Conservation (phyloP, 2,329 filamentous ascomycete genomes). For the Chaetomium strumarium region DNA sequence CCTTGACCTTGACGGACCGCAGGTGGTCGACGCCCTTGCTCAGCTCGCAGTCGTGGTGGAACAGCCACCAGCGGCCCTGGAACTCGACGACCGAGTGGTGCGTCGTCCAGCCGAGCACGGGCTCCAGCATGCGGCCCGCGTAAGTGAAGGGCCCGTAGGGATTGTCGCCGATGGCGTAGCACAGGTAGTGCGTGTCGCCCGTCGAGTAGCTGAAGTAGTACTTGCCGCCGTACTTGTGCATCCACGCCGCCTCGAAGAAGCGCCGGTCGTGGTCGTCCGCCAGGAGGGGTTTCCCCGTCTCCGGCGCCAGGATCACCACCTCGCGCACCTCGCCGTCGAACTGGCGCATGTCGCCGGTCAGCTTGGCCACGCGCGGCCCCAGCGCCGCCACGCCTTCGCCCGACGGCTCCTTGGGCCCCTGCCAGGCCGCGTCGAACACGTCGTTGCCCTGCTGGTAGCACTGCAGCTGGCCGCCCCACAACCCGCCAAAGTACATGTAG, state of each 20-base stretch:
- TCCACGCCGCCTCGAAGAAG: conserved; percentile 78
- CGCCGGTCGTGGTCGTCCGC: conserved; percentile 66
- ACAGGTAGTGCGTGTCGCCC: conserved; percentile 69
- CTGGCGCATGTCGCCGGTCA: conserved; percentile 59
- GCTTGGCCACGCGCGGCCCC: conserved; percentile 58
- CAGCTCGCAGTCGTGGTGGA: conserved; percentile 68
- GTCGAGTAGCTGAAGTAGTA: conserved; percentile 78
- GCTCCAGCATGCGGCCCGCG: conserved; percentile 64
- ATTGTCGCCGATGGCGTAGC: conserved; percentile 58
- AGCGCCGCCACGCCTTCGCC: conserved; percentile 53
- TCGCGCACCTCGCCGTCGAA: conserved; percentile 53
- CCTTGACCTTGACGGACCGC: conserved; percentile 66
- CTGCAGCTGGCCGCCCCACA: conserved; percentile 77
- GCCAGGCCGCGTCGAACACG: conserved; percentile 49
- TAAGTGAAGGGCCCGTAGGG: conserved; percentile 71
- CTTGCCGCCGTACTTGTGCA: conserved; percentile 63
- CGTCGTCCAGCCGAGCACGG: conserved; percentile 74
- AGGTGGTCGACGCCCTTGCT: conserved; percentile 65
- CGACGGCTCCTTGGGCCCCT: conserved; percentile 53
- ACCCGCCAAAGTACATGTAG: conserved; percentile 70
- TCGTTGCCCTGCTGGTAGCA: conserved; percentile 58
- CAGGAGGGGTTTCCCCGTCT: conserved; percentile 51
- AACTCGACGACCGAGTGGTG: conserved; percentile 76
- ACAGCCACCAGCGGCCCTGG: conserved; percentile 64
- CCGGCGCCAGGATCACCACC: conserved; percentile 57